Evolutionary conservation across 2,329 filamentous ascomycete genomes (phyloP), one percentile per base, ranked within the genome.

Genomic region (Diplodia corticola): DNA sequence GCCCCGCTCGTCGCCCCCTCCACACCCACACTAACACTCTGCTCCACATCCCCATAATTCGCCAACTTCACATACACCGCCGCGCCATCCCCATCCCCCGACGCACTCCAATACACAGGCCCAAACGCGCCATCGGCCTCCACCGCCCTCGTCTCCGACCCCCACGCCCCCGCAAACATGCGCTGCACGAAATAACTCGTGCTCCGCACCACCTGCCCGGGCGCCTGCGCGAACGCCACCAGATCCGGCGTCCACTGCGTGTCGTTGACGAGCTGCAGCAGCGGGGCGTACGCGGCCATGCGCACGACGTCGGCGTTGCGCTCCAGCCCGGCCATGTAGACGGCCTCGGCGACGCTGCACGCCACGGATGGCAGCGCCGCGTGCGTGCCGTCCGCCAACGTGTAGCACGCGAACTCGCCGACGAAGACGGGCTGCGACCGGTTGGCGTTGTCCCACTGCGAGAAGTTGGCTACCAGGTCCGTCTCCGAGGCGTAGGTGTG

Each of bases 281-380:
- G 15, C 37, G 64, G 64, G 15, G 64, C 64, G 28, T 66, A 66
- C 2, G 64, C 10, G 5, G 30, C 17, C 24, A 66, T 30, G 1
- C 10, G 12, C n/a, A 89, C 81, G 22, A 83, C 81, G 69, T 89
- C 85, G 2, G 82, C 81, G 75, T 90, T 90, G 65, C 88, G 82
- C 80, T 91, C 88, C 33, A 86, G 85, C n/a, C 87, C 85, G 68
- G 90, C 81, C 17, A 90, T 79, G 64, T 84, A 88, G 17, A 91
- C 81, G 24, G 86, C 88, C 73, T 91, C 88, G 13, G 83, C 84
- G 2, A 91, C 85, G 7, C 84, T 80, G 28, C 86, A 87, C 13
- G 15, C 46, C 60, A 65, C 49, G 22, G 44, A 60, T 4, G 66
- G 66, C 35, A 49, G 24, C 17, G 6, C 5, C 22, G 13, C 22